Percentiles rank a stretch among this genome's conserved stretches.
These are phyloP conservation scores for Apiospora kogelbergensis DNA, from an alignment of 2,329 filamentous ascomycete genomes.

Conservation along the genomic window DNA sequence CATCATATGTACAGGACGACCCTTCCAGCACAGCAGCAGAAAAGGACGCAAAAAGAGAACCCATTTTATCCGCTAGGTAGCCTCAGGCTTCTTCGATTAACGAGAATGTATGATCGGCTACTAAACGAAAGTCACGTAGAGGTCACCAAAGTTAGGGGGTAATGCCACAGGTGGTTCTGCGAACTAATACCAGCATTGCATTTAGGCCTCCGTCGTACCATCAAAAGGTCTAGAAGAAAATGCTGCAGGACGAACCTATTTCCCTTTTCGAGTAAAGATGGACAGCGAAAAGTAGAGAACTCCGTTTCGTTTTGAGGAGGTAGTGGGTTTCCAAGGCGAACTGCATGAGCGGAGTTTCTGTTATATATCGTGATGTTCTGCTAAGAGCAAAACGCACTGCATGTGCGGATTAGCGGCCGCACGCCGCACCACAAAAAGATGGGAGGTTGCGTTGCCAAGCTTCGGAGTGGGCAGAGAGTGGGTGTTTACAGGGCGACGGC, in stretches of 20 bases:
- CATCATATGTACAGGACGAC: no score
- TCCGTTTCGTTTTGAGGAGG: background rate
- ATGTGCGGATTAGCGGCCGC: constrained; percentile 3
- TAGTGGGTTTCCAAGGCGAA: background rate
- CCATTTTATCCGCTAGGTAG: no score
- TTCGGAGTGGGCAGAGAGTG: background rate
- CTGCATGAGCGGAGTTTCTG: background rate
- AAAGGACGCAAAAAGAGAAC: no score
- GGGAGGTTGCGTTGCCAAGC: background rate
- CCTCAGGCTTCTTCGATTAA: background rate
- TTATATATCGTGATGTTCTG: background rate
- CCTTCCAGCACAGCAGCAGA: no score
- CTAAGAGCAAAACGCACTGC: background rate
- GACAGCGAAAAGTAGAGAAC: background rate
- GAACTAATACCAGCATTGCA: background rate
- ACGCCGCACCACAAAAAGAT: background rate
- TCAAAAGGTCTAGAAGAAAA: background rate
- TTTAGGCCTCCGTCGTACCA: background rate
- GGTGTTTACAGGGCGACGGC: background rate
- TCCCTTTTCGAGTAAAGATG: background rate
- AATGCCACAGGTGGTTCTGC: background rate
- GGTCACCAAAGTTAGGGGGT: no score
- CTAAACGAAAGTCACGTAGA: background rate
- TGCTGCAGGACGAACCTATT: background rate
- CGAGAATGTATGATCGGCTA: background rate